Conservation (phyloP, 495 filamentous ascomycete species). For the Hypoxylon rickii region DNA sequence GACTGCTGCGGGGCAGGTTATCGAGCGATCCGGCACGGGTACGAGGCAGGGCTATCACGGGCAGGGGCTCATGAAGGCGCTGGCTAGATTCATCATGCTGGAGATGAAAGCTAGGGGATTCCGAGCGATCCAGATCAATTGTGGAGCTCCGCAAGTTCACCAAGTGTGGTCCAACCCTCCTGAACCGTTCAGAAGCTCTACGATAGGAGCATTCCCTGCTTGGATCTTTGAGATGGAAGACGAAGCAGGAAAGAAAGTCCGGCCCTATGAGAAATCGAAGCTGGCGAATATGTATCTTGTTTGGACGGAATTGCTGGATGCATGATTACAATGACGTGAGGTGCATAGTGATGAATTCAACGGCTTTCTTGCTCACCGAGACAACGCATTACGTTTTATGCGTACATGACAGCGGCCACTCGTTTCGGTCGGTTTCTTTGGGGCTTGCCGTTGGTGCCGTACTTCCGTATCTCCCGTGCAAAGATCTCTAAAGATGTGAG, state of each 20-base stretch:
- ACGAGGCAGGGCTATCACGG: conserved; percentile 16
- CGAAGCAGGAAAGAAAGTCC: conserved; percentile 22
- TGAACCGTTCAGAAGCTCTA: conserved; percentile 23
- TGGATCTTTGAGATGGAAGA: conserved; percentile 27
- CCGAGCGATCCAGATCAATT: conserved; percentile 30
- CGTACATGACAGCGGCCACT: too few species aligned
- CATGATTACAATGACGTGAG: neutral
- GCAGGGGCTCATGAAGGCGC: conserved; percentile 19
- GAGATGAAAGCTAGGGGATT: conserved; percentile 31
- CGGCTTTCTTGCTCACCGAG: neutral
- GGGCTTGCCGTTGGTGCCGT: too few species aligned
- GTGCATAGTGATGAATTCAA: neutral
- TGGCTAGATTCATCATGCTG: conserved; percentile 30
- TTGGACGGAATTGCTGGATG: conserved; percentile 25
- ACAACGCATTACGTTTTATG: too few species aligned
- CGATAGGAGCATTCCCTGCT: conserved; percentile 17
- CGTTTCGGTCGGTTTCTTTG: too few species aligned
- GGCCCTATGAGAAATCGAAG: conserved; percentile 24
- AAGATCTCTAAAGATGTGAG: too few species aligned
- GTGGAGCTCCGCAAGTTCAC: conserved; percentile 26
- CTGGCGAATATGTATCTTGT: conserved; percentile 21
- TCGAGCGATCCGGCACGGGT: conserved; percentile 22
- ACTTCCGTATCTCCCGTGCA: too few species aligned
- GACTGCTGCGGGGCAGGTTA: conserved; percentile 25
- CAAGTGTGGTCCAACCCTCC: conserved; percentile 25